Percentiles rank a stretch among this genome's conserved stretches.
phyloP scores from a whole-genome alignment of 192 early-diverging fungal genomes.

The Umbelopsis isabellina region DNA sequence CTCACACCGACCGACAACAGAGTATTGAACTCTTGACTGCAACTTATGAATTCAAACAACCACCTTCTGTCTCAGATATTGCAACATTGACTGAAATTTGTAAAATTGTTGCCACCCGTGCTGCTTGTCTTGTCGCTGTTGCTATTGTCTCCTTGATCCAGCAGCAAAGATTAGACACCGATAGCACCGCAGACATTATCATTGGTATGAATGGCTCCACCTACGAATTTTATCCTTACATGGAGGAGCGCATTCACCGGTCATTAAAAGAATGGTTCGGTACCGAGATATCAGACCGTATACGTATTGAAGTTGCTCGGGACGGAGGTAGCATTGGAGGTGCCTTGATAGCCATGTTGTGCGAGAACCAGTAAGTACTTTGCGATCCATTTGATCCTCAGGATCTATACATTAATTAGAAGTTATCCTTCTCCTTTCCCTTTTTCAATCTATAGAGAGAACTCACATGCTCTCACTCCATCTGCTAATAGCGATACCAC shows the following conservation, averaged over 20 bases:
- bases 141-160: slow-evolving; percentile 61
- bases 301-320: slow-evolving; percentile 69
- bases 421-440: too few species aligned
- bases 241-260: slow-evolving; percentile 74
- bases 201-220: slow-evolving; percentile 92
- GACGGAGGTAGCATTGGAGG: slow-evolving; percentile 82
- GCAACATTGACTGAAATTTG: slow-evolving; percentile 68
- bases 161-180: slow-evolving; percentile 31
- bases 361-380: slow-evolving; percentile 18
- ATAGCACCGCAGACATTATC: slow-evolving; percentile 53
- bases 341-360: slow-evolving; percentile 69
- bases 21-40: slow-evolving; percentile 64
- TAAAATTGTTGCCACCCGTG: slow-evolving; percentile 77
- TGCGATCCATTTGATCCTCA: not conserved
- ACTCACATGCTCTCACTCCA: slow-evolving; percentile 5
- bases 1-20: slow-evolving; percentile 60
- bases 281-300: slow-evolving; percentile 64
- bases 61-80: slow-evolving; percentile 56
- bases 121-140: slow-evolving; percentile 80
- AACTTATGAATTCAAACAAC: slow-evolving; percentile 53
- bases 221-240: slow-evolving; percentile 89
- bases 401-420: too few species aligned
- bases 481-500: slow-evolving; percentile 19
- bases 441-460: not conserved
- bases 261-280: slow-evolving; percentile 77